A percentile compares a stretch with the other conserved stretches of the same genome.
These are phyloP conservation scores for Suhomyces terraborum DNA, from an alignment of 1,139 yeast genomes.

Conservation along the genomic window DNA sequence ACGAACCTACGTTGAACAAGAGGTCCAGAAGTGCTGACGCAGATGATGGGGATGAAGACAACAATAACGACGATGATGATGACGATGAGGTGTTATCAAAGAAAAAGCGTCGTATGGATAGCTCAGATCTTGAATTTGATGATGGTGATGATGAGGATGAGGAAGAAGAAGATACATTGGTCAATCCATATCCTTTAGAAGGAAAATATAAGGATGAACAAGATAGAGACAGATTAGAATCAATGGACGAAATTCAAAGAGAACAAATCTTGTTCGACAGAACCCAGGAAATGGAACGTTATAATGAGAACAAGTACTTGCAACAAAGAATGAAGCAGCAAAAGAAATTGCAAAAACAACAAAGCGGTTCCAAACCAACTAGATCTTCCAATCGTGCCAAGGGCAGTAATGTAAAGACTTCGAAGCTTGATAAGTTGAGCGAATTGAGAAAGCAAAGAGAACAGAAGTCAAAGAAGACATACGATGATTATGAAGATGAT, in stretches of 20 bases:
- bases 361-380: conserved; percentile 36
- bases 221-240: conserved; percentile 67
- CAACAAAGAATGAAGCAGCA: conserved; percentile 75
- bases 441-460: conserved; percentile 88
- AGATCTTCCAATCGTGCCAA: conserved; percentile 27
- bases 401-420: conserved; percentile 26
- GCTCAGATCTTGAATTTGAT: conserved; percentile 24
- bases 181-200: conserved; percentile 86
- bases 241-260: conserved; percentile 87
- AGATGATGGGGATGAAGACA: conserved; percentile 17
- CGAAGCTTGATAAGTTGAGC: conserved; percentile 60
- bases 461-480: conserved; percentile 45
- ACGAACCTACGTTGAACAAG: conserved; percentile 26
- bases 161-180: conserved; percentile 39
- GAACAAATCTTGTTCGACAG: conserved; percentile 91
- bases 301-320: conserved; percentile 76
- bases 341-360: conserved; percentile 27
- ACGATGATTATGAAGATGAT: conserved; percentile 30
- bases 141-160: conserved; percentile 43
- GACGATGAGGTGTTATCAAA: conserved; percentile 23
- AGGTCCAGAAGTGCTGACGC: conserved; percentile 17
- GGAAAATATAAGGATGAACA: conserved; percentile 84
- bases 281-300: conserved; percentile 86
- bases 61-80: conserved; percentile 18
- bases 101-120: conserved; percentile 18